Evolutionary conservation across 2,329 filamentous ascomycete species (phyloP).

Genomic region (Myriosclerotinia curreyana): DNA sequence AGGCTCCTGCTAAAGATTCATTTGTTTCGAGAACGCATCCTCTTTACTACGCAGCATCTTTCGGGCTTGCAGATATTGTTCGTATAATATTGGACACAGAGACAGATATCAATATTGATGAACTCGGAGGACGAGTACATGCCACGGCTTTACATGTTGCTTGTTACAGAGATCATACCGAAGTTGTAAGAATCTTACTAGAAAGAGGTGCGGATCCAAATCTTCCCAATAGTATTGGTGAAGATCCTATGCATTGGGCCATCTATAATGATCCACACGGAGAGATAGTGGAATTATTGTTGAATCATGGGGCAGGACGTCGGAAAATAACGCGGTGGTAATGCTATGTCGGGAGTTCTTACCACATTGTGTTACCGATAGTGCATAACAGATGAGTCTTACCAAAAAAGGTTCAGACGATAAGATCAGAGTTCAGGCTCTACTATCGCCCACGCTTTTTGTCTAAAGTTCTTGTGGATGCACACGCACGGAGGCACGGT

Average conservation of each 20-base stretch:
- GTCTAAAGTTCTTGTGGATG: background rate
- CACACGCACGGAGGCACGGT: background rate
- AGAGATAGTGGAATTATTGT: slow-evolving; percentile 26
- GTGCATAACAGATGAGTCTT: background rate
- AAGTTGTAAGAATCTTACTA: slow-evolving; percentile 28
- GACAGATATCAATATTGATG: slow-evolving; percentile 25
- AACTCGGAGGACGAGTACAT: slow-evolving; percentile 27
- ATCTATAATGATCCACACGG: background rate
- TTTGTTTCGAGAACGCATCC: slow-evolving; percentile 26
- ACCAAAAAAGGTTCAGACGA: no score
- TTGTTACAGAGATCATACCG: slow-evolving; percentile 25
- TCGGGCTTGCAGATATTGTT: slow-evolving; percentile 28
- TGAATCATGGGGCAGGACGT: slow-evolving; percentile 26
- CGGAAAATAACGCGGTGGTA: background rate
- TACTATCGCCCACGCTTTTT: background rate
- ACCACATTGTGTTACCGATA: background rate
- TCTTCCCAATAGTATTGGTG: slow-evolving; percentile 21
- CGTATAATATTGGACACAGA: slow-evolving; percentile 26
- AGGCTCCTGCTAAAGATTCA: slow-evolving; percentile 10
- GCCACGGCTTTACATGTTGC: slow-evolving; percentile 31
- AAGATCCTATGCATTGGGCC: slow-evolving; percentile 29
- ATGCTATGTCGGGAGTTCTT: background rate
- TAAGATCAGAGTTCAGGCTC: background rate
- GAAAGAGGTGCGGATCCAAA: slow-evolving; percentile 30
- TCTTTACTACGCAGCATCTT: slow-evolving; percentile 32